phyloP scores from a whole-genome alignment of 2,329 filamentous ascomycete species.

The Arthrobotrys musiformis region DNA sequence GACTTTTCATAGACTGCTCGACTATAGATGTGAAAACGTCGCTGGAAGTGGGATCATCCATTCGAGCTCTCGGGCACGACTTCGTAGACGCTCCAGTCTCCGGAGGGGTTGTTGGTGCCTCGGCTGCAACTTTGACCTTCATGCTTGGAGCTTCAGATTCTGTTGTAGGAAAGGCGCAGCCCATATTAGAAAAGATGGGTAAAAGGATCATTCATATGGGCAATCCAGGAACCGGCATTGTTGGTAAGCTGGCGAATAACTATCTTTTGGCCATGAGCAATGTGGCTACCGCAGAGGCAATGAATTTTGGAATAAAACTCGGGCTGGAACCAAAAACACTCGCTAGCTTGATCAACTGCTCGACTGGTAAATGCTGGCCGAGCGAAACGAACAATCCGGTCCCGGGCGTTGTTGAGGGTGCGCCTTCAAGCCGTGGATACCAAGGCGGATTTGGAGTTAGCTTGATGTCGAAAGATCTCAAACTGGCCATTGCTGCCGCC shows the following conservation, averaged over 20 bases:
- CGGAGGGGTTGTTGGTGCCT: constrained; percentile 90
- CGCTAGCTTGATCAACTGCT: constrained; percentile 88
- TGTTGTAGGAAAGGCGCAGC: constrained; percentile 73
- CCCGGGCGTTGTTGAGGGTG: constrained; percentile 66
- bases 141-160: constrained; percentile 76
- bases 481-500: constrained; percentile 77
- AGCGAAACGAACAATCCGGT: constrained; percentile 97
- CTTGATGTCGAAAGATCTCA: constrained; percentile 83
- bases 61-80: constrained; percentile 74
- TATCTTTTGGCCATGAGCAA: constrained; percentile 96
- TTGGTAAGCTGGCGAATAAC: constrained; percentile 96
- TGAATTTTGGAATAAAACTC: constrained; percentile 73
- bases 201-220: constrained; percentile 87
- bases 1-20: constrained; percentile 92
- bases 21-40: constrained; percentile 94
- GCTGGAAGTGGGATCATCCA: constrained; percentile 76
- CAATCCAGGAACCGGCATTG: constrained; percentile 82
- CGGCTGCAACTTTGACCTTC: constrained; percentile 88
- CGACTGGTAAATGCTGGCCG: constrained; percentile 95
- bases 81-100: constrained; percentile 98
- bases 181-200: constrained; percentile 83
- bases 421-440: constrained; percentile 75
- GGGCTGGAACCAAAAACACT: constrained; percentile 74
- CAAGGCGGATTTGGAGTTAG: constrained; percentile 79
- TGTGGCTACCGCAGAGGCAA: constrained; percentile 75